These are phyloP conservation scores for Celoporthe dispersa DNA, from an alignment of 2,329 filamentous ascomycete species.

Conservation along the genomic window DNA sequence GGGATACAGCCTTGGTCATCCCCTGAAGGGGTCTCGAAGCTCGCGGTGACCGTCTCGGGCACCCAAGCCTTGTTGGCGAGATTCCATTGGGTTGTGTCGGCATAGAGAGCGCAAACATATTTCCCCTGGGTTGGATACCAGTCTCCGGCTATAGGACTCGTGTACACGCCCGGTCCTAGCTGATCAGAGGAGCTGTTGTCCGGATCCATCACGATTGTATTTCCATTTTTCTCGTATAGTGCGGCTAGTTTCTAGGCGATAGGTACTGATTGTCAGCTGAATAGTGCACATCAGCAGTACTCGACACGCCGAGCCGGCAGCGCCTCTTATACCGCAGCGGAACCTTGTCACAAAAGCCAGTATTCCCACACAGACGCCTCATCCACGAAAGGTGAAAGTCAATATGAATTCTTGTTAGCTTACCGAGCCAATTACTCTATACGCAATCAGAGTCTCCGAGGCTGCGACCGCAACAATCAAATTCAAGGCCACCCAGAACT, in stretches of 20 bases:
- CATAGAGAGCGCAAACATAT: slow-evolving; percentile 13
- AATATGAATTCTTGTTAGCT: not conserved
- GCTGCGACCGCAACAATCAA: not conserved
- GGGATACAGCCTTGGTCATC: slow-evolving; percentile 8
- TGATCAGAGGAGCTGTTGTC: not conserved
- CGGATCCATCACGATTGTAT: slow-evolving; percentile 7
- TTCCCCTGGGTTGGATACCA: slow-evolving; percentile 11
- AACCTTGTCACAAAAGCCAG: too few relatives aligned
- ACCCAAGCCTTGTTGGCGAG: slow-evolving; percentile 15
- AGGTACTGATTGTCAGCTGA: not conserved
- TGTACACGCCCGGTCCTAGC: slow-evolving; percentile 14
- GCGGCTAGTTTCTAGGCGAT: not conserved
- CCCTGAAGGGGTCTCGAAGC: slow-evolving; percentile 2
- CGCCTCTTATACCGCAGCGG: too few relatives aligned
- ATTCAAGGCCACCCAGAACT: not conserved
- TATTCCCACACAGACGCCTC: too few relatives aligned
- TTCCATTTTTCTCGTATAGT: not conserved
- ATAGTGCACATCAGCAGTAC: not conserved
- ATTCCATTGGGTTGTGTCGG: slow-evolving; percentile 13
- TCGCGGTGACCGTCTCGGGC: slow-evolving; percentile 4
- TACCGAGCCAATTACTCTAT: not conserved
- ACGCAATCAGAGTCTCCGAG: not conserved
- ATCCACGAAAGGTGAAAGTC: not conserved
- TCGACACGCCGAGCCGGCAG: not conserved
- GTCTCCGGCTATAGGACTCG: slow-evolving; percentile 11